Conservation (phyloP, 495 filamentous ascomycete genomes). For the Podospora anserina region DNA sequence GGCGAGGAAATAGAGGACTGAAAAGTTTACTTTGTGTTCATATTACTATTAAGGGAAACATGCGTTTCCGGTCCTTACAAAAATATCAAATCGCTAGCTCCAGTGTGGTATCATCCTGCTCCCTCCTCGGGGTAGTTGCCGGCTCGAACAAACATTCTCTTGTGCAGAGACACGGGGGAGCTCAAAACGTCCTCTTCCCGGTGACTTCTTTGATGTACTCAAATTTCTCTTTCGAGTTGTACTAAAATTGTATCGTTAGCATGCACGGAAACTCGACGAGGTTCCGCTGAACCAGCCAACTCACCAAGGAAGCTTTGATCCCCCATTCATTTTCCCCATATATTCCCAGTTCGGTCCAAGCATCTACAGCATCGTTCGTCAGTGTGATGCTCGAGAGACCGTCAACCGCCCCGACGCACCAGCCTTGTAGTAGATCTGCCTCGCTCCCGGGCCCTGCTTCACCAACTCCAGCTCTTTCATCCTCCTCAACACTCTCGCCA, state of each 20-base stretch:
- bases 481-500: conserved; percentile 60
- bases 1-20: background rate
- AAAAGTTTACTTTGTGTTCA: background rate
- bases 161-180: background rate
- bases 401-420: conserved; percentile 37
- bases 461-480: conserved; percentile 60
- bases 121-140: background rate
- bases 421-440: conserved; percentile 72
- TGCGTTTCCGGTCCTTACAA: background rate
- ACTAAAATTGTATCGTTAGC: conserved; percentile 28
- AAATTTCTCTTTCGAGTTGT: conserved; percentile 42
- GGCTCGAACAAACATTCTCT: background rate
- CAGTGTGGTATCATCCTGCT: background rate
- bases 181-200: background rate
- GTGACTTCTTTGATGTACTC: conserved; percentile 19
- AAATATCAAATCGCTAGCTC: background rate
- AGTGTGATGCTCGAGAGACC: conserved; percentile 8
- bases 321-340: conserved; percentile 63
- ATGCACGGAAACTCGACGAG: background rate
- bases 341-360: conserved; percentile 69
- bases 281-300: background rate
- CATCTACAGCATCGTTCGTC: conserved; percentile 46
- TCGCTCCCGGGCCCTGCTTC: conserved; percentile 35
- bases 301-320: conserved; percentile 56
- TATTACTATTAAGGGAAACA: background rate